Conservation (phyloP, 139 green algal species). For the Astrephomene gubernaculifera region DNA sequence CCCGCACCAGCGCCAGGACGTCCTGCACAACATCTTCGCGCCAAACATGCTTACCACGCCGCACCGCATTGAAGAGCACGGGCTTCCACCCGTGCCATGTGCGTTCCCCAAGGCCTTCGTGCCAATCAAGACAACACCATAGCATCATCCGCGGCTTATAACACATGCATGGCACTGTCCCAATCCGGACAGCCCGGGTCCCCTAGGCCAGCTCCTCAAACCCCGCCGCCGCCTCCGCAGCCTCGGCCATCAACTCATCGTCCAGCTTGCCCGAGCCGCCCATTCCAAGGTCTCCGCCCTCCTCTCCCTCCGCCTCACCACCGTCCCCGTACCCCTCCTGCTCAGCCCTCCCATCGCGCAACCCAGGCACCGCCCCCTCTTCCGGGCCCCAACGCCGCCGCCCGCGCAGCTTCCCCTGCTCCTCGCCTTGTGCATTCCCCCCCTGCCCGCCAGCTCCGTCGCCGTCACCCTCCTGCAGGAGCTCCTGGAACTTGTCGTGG, state of each 20-base stretch:
- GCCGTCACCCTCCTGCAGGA: not conserved
- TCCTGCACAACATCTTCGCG: too few species aligned
- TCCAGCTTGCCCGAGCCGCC: not conserved
- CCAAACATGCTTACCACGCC: too few species aligned
- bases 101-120: too few species aligned
- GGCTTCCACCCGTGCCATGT: too few species aligned
- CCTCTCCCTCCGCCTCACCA: not conserved
- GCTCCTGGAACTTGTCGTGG: slow-evolving; percentile 24
- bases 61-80: too few species aligned
- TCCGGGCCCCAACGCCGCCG: not conserved
- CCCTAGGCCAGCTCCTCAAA: not conserved
- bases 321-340: not conserved
- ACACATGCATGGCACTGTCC: too few species aligned
- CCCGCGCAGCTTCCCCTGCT: not conserved
- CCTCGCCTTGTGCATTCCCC: not conserved
- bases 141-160: too few species aligned
- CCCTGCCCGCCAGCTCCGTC: not conserved
- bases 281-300: not conserved
- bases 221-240: not conserved
- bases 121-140: too few species aligned
- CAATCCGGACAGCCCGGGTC: too few species aligned
- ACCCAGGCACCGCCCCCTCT: too few species aligned
- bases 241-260: not conserved
- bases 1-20: too few species aligned
- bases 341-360: not conserved